These are phyloP conservation scores for Ilex aquifolium DNA, from an alignment of 257 asterid species.

Conservation along the genomic window DNA sequence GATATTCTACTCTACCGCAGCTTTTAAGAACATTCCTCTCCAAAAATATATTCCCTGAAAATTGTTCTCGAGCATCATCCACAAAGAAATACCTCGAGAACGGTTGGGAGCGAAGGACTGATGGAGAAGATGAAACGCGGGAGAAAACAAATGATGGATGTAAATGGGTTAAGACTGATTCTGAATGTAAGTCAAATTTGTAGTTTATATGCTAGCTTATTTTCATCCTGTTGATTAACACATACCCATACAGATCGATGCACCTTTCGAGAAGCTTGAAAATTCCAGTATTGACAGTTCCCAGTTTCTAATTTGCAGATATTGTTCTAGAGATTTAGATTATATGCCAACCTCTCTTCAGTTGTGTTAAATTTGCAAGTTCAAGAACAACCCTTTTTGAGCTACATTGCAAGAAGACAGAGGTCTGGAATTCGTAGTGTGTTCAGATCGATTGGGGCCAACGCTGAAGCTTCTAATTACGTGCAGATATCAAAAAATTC, in stretches of 20 bases:
- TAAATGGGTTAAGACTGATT: conserved; percentile 86
- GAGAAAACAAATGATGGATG: conserved; percentile 30
- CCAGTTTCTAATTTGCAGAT: conserved; percentile 39
- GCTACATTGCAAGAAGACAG: not conserved
- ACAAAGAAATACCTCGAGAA: conserved; percentile 48
- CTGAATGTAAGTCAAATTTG: conserved; percentile 57
- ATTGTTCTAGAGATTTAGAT: conserved; percentile 77
- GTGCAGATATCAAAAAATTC: no score
- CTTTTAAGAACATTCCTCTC: conserved; percentile 76
- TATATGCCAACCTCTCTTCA: no score
- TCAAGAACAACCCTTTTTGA: not conserved
- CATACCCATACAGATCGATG: no score
- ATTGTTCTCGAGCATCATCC: conserved; percentile 36
- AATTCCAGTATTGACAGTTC: not conserved
- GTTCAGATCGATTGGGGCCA: no score
- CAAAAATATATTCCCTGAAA: conserved; percentile 54
- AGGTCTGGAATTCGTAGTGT: no score
- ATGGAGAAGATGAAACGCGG: conserved; percentile 28
- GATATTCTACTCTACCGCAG: conserved; percentile 23
- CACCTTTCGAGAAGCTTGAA: not conserved
- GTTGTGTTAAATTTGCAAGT: not conserved
- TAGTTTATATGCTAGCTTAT: not conserved
- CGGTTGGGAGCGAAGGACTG: conserved; percentile 3
- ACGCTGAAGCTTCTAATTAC: no score
- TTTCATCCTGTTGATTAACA: not conserved